A percentile compares a stretch with the other conserved stretches of the same genome.
Evolutionary conservation across 306 rosid species (phyloP).

Genomic region (Echinosophora koreensis): DNA sequence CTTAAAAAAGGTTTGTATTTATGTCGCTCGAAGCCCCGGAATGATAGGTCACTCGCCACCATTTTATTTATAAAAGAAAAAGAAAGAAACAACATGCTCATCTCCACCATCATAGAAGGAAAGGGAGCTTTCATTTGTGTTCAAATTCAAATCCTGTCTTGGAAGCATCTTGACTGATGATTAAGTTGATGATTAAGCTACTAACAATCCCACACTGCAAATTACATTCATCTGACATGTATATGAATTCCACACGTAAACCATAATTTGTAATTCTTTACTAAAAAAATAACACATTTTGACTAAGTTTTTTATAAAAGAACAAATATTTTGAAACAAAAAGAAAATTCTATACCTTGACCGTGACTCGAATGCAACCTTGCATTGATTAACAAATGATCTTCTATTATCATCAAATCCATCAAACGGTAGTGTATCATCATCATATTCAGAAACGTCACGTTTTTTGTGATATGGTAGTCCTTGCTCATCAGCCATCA

Average conservation of each 20-base stretch:
- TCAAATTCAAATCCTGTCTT: conserved; percentile 35
- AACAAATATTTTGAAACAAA: too few relatives aligned
- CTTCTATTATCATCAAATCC: conserved; percentile 50
- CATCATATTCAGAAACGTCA: conserved; percentile 43
- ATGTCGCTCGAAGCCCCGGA: too few relatives aligned
- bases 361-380: conserved; percentile 41
- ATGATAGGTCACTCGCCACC: too few relatives aligned
- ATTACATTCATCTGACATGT: background rate
- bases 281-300: too few relatives aligned
- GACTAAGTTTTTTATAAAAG: background rate
- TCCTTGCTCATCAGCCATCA: conserved; percentile 18
- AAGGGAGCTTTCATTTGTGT: conserved; percentile 21
- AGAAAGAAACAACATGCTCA: too few relatives aligned
- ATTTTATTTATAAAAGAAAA: too few relatives aligned
- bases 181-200: background rate
- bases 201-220: conserved; percentile 49
- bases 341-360: conserved; percentile 44
- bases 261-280: too few relatives aligned
- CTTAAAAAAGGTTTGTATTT: too few relatives aligned
- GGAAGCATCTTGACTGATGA: conserved; percentile 19
- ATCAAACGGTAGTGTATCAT: conserved; percentile 54
- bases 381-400: conserved; percentile 41
- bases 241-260: too few relatives aligned
- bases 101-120: conserved; percentile 25
- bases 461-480: conserved; percentile 41